Percentiles rank a stretch among this genome's conserved stretches.
Conservation (phyloP, 495 filamentous ascomycete species). For the Podospora didyma region DNA sequence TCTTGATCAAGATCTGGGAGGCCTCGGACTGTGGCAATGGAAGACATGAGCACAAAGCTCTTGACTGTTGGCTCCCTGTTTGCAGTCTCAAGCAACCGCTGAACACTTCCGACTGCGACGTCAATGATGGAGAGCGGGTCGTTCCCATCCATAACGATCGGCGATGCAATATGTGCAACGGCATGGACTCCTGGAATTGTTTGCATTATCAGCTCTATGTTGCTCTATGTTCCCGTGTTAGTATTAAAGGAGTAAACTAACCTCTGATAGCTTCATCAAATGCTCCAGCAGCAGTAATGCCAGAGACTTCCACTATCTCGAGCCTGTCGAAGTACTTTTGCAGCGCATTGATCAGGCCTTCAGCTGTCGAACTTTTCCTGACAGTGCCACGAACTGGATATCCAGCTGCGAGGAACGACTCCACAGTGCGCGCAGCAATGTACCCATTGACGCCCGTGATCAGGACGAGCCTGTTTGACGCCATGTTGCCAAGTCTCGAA, state of each 20-base stretch:
- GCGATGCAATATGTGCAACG: slow-evolving; percentile 75
- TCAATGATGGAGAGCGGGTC: slow-evolving; percentile 65
- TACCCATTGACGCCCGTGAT: slow-evolving; percentile 47
- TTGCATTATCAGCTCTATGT: not conserved
- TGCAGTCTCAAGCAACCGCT: slow-evolving; percentile 65
- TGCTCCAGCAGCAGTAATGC: slow-evolving; percentile 39
- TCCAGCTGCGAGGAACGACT: slow-evolving; percentile 64
- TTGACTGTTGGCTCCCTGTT: slow-evolving; percentile 60
- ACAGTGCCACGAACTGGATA: slow-evolving; percentile 71
- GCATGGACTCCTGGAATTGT: slow-evolving; percentile 34
- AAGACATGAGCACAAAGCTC: slow-evolving; percentile 52
- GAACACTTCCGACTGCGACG: slow-evolving; percentile 66
- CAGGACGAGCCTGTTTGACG: slow-evolving; percentile 15
- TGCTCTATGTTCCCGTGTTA: too few species aligned
- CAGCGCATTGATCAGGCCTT: slow-evolving; percentile 55
- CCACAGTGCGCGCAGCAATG: slow-evolving; percentile 46
- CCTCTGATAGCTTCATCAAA: slow-evolving; percentile 40
- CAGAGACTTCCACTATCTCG: slow-evolving; percentile 32
- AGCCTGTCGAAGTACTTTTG: slow-evolving; percentile 27
- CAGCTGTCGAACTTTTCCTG: slow-evolving; percentile 57
- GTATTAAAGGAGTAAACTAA: too few species aligned
- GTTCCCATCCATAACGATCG: slow-evolving; percentile 56
- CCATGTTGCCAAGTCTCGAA: too few species aligned
- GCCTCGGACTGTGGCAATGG: slow-evolving; percentile 28
- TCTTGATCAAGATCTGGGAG: slow-evolving; percentile 1